Evolutionary conservation across 176 grass and related monocot species (phyloP).

Genomic region (Leersia perrieri): DNA sequence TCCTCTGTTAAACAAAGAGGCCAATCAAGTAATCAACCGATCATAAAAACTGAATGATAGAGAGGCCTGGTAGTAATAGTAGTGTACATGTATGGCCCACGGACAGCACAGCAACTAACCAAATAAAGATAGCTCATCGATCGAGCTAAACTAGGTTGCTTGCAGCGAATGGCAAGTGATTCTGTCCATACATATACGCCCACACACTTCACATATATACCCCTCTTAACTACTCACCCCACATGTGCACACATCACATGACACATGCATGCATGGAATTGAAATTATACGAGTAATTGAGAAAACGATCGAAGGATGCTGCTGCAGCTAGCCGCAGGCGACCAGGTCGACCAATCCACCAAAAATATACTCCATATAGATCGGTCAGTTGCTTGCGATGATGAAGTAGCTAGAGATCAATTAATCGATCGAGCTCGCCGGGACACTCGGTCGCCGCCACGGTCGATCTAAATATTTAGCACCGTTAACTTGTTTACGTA

Average conservation of each 20-base stretch:
- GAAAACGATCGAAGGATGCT: not conserved
- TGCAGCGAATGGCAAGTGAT: conserved; percentile 13
- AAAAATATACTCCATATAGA: too few relatives aligned
- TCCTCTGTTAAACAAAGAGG: not conserved
- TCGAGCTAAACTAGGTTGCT: not conserved
- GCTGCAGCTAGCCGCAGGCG: not conserved
- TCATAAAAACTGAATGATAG: not conserved
- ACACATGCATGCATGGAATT: not conserved
- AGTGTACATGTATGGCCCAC: not conserved
- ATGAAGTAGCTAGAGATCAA: not conserved
- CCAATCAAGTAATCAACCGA: not conserved
- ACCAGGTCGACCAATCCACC: not conserved
- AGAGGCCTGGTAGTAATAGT: too few relatives aligned
- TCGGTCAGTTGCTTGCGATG: conserved; percentile 23
- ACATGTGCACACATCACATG: not conserved
- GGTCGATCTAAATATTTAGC: not conserved
- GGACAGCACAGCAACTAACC: not conserved
- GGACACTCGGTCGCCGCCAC: not conserved
- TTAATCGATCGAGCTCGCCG: too few relatives aligned
- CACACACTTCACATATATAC: not conserved
- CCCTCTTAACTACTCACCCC: not conserved
- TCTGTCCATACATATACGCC: not conserved
- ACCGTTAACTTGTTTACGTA: too few relatives aligned
- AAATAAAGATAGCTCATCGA: not conserved
- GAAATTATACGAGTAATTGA: too few relatives aligned